Base-by-base conservation (phyloP, 805 yeast species). In the Middelhovenomyces tepae region DNA sequence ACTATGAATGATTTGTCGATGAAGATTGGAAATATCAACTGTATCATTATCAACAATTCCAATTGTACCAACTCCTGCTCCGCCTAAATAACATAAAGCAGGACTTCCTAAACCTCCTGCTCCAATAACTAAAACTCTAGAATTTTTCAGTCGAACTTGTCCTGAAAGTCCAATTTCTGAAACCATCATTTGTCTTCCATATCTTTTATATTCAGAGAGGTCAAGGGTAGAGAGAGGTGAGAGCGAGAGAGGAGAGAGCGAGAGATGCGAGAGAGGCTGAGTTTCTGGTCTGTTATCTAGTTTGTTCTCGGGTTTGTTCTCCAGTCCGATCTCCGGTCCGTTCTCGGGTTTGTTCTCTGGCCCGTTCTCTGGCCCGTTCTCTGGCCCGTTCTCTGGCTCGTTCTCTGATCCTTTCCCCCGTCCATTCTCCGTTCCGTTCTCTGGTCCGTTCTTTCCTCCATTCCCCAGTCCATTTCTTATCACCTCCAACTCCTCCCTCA, bases 91-190 rank as follows among this genome's bases (percentile, higher is more conserved):
- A 27, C 82, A 65, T 31, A 89, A 55, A 0, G 93, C 93, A 0
- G 98, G 96, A 45, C 93, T 79, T 0, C 98, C 97, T 5, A 91
- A 64, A 0, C 99, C 99, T 7, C 98, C 99, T 1, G 96, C 96
- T 1, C 99, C 98, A 5, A 91, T 67, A 0, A 91, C 87, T 16
- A 89, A 56, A 0, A 87, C 71, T 32, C 63, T 70, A 2, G 89
- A 38, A 0, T 54, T 44, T 42, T 75, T 77, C 29, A 91, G 56
- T 27, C 57, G 61, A 5, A 68, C 32, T 53, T 91, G 99, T 2
- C 75, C 67, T 1, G 56, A 15, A 5, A 52, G 38, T 2, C 86
- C 84, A 32, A 86, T 64, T 37, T 73, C 80, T 2, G 94, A 91
- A 2, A 91, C 95, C 16, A 87, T 75, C 89, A 91, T 80, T 50